These are phyloP conservation scores for Phoma sp. DNA, from an alignment of 2,329 filamentous ascomycete species.

Conservation along the genomic window DNA sequence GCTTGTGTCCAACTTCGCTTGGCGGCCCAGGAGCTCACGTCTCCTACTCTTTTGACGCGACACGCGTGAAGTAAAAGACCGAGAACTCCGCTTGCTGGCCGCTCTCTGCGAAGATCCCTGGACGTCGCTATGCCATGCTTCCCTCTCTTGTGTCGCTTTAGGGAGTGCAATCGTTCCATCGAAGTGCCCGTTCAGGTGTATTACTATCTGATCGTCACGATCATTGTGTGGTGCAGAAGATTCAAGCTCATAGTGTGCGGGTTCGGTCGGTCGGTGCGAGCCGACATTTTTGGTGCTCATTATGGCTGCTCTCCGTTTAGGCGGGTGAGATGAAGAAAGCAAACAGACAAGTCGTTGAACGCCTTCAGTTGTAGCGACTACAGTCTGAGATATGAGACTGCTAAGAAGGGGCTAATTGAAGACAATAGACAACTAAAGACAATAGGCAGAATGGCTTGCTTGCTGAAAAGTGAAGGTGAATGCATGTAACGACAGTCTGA, in stretches of 20 bases:
- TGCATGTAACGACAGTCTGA: conserved; percentile 5
- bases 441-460: background rate
- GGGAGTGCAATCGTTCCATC: conserved; percentile 27
- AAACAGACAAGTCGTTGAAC: background rate
- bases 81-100: conserved; percentile 40
- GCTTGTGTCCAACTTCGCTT: conserved; percentile 68
- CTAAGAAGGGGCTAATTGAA: background rate
- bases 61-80: conserved; percentile 43
- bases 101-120: conserved; percentile 36
- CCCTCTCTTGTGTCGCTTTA: conserved; percentile 21
- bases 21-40: conserved; percentile 65
- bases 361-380: background rate
- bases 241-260: background rate
- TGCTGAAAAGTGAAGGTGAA: conserved; percentile 3
- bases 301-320: background rate
- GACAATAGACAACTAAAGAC: background rate
- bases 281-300: conserved; percentile 6
- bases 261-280: conserved; percentile 2
- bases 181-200: conserved; percentile 35
- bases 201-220: conserved; percentile 33
- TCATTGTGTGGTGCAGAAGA: conserved; percentile 14
- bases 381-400: background rate
- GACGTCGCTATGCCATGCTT: conserved; percentile 33
- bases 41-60: conserved; percentile 61
- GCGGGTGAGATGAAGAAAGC: background rate